These are phyloP conservation scores for Suillus decipiens DNA, from an alignment of 768 basidiomycete genomes.

Conservation along the genomic window DNA sequence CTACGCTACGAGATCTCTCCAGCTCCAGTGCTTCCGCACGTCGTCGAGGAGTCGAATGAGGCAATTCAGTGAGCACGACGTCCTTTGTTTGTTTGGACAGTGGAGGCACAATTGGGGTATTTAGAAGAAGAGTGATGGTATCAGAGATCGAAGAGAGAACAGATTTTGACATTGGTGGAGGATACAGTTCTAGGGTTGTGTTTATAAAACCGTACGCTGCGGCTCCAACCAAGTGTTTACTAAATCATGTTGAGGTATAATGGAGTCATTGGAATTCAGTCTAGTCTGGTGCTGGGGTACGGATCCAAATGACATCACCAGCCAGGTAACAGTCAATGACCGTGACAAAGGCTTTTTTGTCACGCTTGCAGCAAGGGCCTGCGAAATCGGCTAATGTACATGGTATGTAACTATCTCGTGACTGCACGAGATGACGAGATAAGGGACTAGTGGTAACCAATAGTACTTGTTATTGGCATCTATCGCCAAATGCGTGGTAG, in stretches of 20 bases:
- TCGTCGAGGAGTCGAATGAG: slow-evolving; percentile 4
- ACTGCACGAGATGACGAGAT: no score
- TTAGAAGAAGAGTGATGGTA: slow-evolving; percentile 21
- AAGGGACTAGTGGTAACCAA: no score
- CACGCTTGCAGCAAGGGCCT: no score
- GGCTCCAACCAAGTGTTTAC: no score
- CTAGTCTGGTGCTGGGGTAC: not conserved
- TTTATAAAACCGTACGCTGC: not conserved
- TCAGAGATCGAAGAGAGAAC: slow-evolving; percentile 20
- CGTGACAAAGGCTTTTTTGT: no score
- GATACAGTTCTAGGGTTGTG: not conserved
- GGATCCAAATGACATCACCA: not conserved
- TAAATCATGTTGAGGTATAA: not conserved
- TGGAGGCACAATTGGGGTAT: slow-evolving; percentile 25
- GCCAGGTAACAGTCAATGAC: not conserved
- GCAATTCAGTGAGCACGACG: slow-evolving; percentile 24
- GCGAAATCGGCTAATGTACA: no score
- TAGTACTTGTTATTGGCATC: not conserved
- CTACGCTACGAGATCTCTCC: slow-evolving; percentile 3
- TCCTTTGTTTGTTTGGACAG: slow-evolving; percentile 1
- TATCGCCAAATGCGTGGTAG: not conserved
- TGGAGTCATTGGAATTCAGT: not conserved
- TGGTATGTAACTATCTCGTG: no score
- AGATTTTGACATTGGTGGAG: slow-evolving; percentile 3
- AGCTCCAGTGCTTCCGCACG: slow-evolving; percentile 1